Base-by-base conservation (phyloP, 768 basidiomycete genomes). In the Boletus pseudo-olivaceus region DNA sequence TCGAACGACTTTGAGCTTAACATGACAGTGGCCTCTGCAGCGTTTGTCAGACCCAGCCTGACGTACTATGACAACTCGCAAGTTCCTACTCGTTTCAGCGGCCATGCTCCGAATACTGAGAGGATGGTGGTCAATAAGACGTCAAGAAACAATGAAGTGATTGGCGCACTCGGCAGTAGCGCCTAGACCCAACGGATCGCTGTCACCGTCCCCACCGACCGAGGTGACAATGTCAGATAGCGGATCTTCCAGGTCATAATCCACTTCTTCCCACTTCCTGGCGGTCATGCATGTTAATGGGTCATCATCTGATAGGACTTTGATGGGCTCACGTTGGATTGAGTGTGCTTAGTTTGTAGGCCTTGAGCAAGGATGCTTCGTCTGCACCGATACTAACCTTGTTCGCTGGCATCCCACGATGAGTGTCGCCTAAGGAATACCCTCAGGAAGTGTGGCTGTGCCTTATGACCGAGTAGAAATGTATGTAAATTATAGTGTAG, bases 1-100 rank as follows among this genome's bases (percentile, higher is more conserved):
- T 98, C 92, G 75, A 99, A 99, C 2, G 91, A 84, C 67, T 98
- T 99, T 33, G 93, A 96, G 4, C 85, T 86, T 15, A 98, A 84
- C 37, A 92, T 77, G 53, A 94, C 85, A 10, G 90, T 76, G 7
- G 91, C 83, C 76, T 90, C 90, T 92, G 63, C 38, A 44, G 26
- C 4, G 26, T 42, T 41, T 1, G 48, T 63, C 47, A 58, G 54
- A 58, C 40, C 48, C 27, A 44, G 35, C 26, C 41, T 29, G 55
- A 41, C 43, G 51, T 19, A n/a, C n/a, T n/a, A 57, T 7, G 32
- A 51, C 38, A 15, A 26, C n/a, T 60, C 61, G 62, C 34, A 14
- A 48, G 42, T 63, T 42, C 46, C 70, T 84, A 69, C 91, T 90
- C 33, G 87, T 80, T 67, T 94, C 88, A 65, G 88, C 74, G 59